These are phyloP conservation scores for Leccinum barrowsii DNA, from an alignment of 768 basidiomycete genomes.

Conservation along the genomic window DNA sequence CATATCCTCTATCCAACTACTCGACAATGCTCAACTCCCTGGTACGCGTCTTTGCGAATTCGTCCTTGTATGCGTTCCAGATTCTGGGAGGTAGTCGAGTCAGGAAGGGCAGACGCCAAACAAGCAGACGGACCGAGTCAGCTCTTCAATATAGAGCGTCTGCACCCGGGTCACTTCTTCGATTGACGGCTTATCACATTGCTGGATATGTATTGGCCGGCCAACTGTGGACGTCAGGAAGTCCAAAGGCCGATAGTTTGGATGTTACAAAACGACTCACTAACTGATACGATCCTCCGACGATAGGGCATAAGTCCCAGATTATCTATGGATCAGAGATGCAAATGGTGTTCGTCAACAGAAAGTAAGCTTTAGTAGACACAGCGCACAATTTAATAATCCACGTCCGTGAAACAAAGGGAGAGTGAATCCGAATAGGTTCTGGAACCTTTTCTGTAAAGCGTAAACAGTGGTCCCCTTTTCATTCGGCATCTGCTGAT, in stretches of 20 bases:
- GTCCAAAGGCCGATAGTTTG: not conserved
- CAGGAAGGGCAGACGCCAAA: constrained; percentile 1
- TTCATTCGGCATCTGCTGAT: constrained; percentile 94
- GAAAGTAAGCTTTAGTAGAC: not conserved
- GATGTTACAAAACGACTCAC: constrained; percentile 49
- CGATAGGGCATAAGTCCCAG: constrained; percentile 95
- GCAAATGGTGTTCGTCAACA: not conserved
- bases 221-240: constrained; percentile 55
- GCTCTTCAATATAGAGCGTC: constrained; percentile 84
- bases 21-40: constrained; percentile 78
- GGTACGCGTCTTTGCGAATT: constrained; percentile 80
- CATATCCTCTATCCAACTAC: constrained; percentile 27
- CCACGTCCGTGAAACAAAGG: constrained; percentile 98
- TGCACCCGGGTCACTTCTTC: constrained; percentile 81
- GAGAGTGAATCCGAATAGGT: constrained; percentile 90
- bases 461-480: constrained; percentile 85
- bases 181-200: constrained; percentile 75
- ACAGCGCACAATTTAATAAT: constrained; percentile 78
- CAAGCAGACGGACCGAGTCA: constrained; percentile 65
- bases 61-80: constrained; percentile 95
- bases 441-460: constrained; percentile 89
- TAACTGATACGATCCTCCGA: constrained; percentile 91
- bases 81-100: constrained; percentile 50
- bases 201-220: constrained; percentile 75
- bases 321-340: constrained; percentile 61